phyloP scores from a whole-genome alignment of 192 early-diverging fungal genomes.

The Cetraspora pellucida region DNA sequence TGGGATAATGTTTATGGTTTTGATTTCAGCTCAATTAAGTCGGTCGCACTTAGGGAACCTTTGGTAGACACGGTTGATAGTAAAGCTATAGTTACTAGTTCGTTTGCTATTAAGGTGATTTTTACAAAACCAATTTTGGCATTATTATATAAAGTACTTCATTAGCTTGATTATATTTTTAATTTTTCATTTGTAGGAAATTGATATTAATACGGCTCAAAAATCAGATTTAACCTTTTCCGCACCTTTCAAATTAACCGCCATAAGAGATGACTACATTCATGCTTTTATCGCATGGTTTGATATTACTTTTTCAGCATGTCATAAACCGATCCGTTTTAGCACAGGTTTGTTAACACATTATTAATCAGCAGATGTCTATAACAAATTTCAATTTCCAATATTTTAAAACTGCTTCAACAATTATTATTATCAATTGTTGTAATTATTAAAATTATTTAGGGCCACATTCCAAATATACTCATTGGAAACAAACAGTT shows the following conservation, averaged over 20 bases:
- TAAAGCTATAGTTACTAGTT: slow-evolving; percentile 67
- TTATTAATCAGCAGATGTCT: neutral
- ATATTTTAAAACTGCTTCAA: neutral
- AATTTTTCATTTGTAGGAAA: slow-evolving; percentile 36
- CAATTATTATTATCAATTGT: too few species aligned
- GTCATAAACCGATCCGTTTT: slow-evolving; percentile 56
- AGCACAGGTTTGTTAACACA: slow-evolving; percentile 34
- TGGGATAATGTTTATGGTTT: slow-evolving; percentile 97
- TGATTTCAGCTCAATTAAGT: slow-evolving; percentile 86
- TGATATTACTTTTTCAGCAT: slow-evolving; percentile 83
- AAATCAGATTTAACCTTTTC: slow-evolving; percentile 74
- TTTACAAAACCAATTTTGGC: too few species aligned
- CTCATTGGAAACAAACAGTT: slow-evolving; percentile 98
- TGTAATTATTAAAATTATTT: slow-evolving; percentile 51
- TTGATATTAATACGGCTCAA: slow-evolving; percentile 72
- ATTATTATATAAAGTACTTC: neutral
- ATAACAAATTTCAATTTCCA: neutral
- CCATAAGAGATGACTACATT: slow-evolving; percentile 63
- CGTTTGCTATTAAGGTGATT: slow-evolving; percentile 57
- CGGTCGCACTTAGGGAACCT: slow-evolving; percentile 71
- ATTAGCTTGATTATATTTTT: neutral
- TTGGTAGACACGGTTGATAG: slow-evolving; percentile 80
- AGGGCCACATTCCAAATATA: slow-evolving; percentile 72
- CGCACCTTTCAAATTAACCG: slow-evolving; percentile 67
- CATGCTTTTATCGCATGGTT: slow-evolving; percentile 90